phyloP scores from a whole-genome alignment of 2,329 filamentous ascomycete species.

The Apiospora aurea region DNA sequence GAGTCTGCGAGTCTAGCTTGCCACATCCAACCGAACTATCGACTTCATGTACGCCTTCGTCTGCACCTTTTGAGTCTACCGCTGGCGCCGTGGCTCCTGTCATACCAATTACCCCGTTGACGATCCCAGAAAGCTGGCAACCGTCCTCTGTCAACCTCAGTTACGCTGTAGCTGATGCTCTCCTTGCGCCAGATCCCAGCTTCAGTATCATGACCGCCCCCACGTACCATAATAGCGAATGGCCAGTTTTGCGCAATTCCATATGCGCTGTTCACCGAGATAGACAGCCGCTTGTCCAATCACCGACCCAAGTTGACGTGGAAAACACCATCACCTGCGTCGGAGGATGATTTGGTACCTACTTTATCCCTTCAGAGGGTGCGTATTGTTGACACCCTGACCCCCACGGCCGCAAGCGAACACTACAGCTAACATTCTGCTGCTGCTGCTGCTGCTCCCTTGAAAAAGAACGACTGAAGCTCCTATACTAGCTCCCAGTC shows the following conservation, averaged over 20 bases:
- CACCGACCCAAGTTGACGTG: conserved; percentile 20
- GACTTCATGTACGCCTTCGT: conserved; percentile 17
- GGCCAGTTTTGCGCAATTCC: conserved; percentile 22
- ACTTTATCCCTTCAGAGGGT: conserved; percentile 80
- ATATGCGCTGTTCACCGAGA: conserved; percentile 20
- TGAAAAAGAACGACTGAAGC: conserved; percentile 73
- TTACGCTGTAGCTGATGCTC: conserved; percentile 15
- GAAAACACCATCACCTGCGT: conserved; percentile 27
- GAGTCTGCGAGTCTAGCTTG: conserved; percentile 7
- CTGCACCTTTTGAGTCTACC: conserved; percentile 3
- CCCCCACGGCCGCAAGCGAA: conserved; percentile 25
- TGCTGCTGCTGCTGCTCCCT: background rate
- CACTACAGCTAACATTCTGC: background rate
- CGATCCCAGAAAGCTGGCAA: background rate
- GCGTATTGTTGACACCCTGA: conserved; percentile 48
- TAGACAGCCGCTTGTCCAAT: conserved; percentile 12
- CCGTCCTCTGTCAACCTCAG: conserved; percentile 10
- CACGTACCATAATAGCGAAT: conserved; percentile 19
- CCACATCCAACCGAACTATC: conserved; percentile 14
- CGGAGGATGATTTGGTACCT: conserved; percentile 76
- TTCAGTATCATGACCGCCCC: conserved; percentile 21
- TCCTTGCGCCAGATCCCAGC: conserved; percentile 14
- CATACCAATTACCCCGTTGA: background rate
- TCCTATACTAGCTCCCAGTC: conserved; percentile 67
- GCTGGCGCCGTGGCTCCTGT: background rate